Evolutionary conservation across 305 asterid genomes (phyloP).

Genomic region (Rubia tinctorum): DNA sequence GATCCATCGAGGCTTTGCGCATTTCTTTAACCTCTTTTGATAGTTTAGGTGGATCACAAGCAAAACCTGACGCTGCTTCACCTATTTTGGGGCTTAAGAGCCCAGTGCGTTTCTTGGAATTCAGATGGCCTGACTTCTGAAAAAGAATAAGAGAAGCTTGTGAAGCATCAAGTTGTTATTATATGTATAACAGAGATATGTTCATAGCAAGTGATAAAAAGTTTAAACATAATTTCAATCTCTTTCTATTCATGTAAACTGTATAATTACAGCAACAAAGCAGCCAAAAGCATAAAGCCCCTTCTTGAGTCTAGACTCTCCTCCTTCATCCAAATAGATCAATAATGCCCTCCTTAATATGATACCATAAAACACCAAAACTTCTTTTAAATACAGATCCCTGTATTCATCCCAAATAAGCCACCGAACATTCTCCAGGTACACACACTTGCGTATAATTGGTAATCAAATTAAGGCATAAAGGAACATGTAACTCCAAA

Average conservation of each 20-base stretch:
- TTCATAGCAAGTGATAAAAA: not conserved
- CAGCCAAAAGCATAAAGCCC: not conserved
- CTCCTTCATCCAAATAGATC: not conserved
- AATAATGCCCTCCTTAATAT: not conserved
- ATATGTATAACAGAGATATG: not conserved
- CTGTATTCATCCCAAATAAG: not conserved
- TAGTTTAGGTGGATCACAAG: conserved; percentile 29
- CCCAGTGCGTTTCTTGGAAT: conserved; percentile 46
- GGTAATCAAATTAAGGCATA: not conserved
- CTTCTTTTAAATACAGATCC: not conserved
- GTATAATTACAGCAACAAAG: not conserved
- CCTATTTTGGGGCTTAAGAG: conserved; percentile 35
- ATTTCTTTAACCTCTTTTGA: conserved; percentile 32
- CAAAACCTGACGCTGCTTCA: conserved; percentile 37
- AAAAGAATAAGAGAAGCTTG: conserved; percentile 4
- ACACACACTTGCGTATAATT: not conserved
- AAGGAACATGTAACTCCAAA: not conserved
- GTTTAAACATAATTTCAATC: not conserved
- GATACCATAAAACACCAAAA: not conserved
- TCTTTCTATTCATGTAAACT: not conserved
- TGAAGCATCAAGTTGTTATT: conserved; percentile 4
- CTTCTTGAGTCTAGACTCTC: no score
- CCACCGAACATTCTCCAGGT: not conserved
- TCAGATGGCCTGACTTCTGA: conserved; percentile 52
- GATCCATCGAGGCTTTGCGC: conserved; percentile 31